Evolutionary conservation across 345 rosid genomes (phyloP).

Genomic region (Bruguiera sexangula): DNA sequence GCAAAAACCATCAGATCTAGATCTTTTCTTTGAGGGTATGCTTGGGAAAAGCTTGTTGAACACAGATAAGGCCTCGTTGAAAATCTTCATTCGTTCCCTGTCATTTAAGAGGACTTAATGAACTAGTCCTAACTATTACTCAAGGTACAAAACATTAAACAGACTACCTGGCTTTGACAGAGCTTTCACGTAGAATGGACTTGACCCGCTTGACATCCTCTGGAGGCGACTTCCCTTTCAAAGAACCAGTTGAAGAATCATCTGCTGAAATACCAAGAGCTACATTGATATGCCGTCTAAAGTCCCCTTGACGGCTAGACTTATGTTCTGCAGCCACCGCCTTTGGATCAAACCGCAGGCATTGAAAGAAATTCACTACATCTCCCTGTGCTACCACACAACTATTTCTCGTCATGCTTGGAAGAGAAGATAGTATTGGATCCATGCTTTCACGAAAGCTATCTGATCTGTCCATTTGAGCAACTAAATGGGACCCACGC

Average conservation of each 20-base stretch:
- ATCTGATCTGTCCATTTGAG: slow-evolving; percentile 77
- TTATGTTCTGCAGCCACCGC: slow-evolving; percentile 69
- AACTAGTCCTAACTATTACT: slow-evolving; percentile 23
- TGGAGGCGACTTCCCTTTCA: slow-evolving; percentile 65
- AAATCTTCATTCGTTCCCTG: slow-evolving; percentile 80
- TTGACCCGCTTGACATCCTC: slow-evolving; percentile 80
- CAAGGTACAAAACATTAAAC: slow-evolving; percentile 26
- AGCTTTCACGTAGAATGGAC: slow-evolving; percentile 59
- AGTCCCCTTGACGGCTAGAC: slow-evolving; percentile 68
- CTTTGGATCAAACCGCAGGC: slow-evolving; percentile 74
- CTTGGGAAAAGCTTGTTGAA: slow-evolving; percentile 73
- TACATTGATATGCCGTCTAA: slow-evolving; percentile 57
- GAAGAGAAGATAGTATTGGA: slow-evolving; percentile 64
- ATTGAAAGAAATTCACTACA: slow-evolving; percentile 64
- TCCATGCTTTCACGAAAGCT: slow-evolving; percentile 81
- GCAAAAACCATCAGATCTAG: slow-evolving; percentile 66
- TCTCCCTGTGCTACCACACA: slow-evolving; percentile 60
- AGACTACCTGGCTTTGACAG: slow-evolving; percentile 77
- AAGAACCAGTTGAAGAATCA: slow-evolving; percentile 56
- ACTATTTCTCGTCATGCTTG: slow-evolving; percentile 61
- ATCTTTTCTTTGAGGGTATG: slow-evolving; percentile 78
- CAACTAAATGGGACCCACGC: slow-evolving; percentile 73
- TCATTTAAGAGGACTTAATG: slow-evolving; percentile 29
- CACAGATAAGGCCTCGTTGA: slow-evolving; percentile 74
- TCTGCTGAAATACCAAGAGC: slow-evolving; percentile 77